A percentile compares a stretch with the other conserved stretches of the same genome.
phyloP scores from a whole-genome alignment of 371 early-diverging fungal species.

The Racocetra persica region DNA sequence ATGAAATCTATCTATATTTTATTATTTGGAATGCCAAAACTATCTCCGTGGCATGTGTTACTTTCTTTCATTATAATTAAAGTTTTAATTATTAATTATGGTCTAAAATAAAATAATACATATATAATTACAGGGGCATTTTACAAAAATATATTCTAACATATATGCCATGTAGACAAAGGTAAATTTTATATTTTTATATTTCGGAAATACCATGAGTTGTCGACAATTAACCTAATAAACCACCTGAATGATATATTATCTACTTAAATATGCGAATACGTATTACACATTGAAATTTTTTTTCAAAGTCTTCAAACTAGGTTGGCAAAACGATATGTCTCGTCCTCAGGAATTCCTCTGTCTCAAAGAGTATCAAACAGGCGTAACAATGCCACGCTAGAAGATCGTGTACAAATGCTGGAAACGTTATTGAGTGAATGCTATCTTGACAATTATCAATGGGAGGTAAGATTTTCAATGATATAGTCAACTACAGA shows the following conservation, averaged over 20 bases:
- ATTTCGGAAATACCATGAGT: background rate
- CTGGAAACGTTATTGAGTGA: background rate
- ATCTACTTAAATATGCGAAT: no score
- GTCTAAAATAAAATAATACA: background rate
- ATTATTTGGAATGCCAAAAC: slow-evolving; percentile 22
- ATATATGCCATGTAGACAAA: background rate
- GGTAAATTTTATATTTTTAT: no score
- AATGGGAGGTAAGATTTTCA: background rate
- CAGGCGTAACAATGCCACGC: background rate
- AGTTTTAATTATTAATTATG: background rate
- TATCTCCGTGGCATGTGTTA: background rate
- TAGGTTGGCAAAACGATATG: background rate
- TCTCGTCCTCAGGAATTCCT: background rate
- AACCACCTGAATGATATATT: background rate
- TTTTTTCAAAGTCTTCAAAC: background rate
- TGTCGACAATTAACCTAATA: background rate
- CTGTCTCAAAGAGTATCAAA: background rate
- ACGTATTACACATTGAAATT: no score
- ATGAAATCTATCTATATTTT: background rate
- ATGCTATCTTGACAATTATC: slow-evolving; percentile 13
- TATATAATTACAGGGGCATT: background rate
- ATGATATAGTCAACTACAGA: no score
- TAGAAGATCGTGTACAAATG: slow-evolving; percentile 19
- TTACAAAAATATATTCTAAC: background rate
- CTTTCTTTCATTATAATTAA: background rate